These are phyloP conservation scores for Penicillium maclennaniae DNA, from an alignment of 495 filamentous ascomycete genomes.

Conservation along the genomic window DNA sequence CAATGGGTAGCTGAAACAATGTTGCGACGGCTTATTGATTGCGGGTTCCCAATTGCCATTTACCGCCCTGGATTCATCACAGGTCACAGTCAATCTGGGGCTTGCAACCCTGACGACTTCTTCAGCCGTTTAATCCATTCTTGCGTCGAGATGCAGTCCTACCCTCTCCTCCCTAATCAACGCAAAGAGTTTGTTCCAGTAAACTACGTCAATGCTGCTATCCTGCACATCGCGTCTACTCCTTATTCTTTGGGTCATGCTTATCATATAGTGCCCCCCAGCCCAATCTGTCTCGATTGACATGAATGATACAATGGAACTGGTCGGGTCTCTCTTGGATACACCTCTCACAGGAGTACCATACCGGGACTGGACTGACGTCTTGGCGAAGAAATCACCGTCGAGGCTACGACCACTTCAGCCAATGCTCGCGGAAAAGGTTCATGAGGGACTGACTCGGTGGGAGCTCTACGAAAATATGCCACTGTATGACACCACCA, in stretches of 20 bases:
- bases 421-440: slow-evolving; percentile 19
- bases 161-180: slow-evolving; percentile 15
- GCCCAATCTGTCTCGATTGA: slow-evolving; percentile 5
- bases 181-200: slow-evolving; percentile 20
- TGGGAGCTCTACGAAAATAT: slow-evolving; percentile 24
- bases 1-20: slow-evolving; percentile 23
- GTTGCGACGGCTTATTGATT: slow-evolving; percentile 11
- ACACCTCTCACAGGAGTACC: neutral
- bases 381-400: neutral
- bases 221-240: slow-evolving; percentile 12
- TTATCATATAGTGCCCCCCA: slow-evolving; percentile 14
- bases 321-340: neutral
- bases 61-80: slow-evolving; percentile 23
- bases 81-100: slow-evolving; percentile 15
- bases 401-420: slow-evolving; percentile 8
- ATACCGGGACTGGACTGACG: slow-evolving; percentile 10
- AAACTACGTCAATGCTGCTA: slow-evolving; percentile 13
- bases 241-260: slow-evolving; percentile 9
- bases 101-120: slow-evolving; percentile 19
- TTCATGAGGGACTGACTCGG: slow-evolving; percentile 11
- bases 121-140: slow-evolving; percentile 15
- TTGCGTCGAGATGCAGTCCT: slow-evolving; percentile 12
- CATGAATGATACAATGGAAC: slow-evolving; percentile 11
- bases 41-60: slow-evolving; percentile 16
- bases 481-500: slow-evolving; percentile 14